Conservation (phyloP, 768 basidiomycete species). For the Trametes sanguinea region DNA sequence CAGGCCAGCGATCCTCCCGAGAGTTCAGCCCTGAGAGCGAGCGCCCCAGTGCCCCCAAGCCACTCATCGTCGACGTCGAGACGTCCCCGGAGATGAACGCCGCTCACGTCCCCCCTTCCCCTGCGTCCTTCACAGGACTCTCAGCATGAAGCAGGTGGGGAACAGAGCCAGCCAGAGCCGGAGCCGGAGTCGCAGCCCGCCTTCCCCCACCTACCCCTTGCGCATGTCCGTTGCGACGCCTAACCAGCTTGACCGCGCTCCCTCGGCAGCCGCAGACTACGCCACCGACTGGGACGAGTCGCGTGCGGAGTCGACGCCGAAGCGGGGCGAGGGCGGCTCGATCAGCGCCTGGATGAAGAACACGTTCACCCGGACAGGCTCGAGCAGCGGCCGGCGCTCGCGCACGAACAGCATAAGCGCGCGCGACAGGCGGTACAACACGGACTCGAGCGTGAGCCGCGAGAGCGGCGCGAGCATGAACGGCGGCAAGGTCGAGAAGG, state of each 20-base stretch:
- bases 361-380: slow-evolving; percentile 64
- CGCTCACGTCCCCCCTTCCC: slow-evolving; percentile 48
- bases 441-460: slow-evolving; percentile 71
- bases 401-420: slow-evolving; percentile 75
- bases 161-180: slow-evolving; percentile 35
- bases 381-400: slow-evolving; percentile 71
- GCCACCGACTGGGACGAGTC: slow-evolving; percentile 34
- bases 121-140: slow-evolving; percentile 49
- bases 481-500: slow-evolving; percentile 61
- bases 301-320: slow-evolving; percentile 42
- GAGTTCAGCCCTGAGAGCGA: slow-evolving; percentile 45
- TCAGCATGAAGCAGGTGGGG: slow-evolving; percentile 41
- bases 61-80: slow-evolving; percentile 64
- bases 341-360: slow-evolving; percentile 67
- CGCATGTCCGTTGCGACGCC: slow-evolving; percentile 65
- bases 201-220: slow-evolving; percentile 54
- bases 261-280: slow-evolving; percentile 35
- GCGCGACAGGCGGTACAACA: slow-evolving; percentile 66
- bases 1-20: slow-evolving; percentile 45
- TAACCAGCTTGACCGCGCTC: slow-evolving; percentile 61
- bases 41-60: slow-evolving; percentile 57
- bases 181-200: slow-evolving; percentile 45
- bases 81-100: slow-evolving; percentile 53
- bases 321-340: slow-evolving; percentile 55
- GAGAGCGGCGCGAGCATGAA: slow-evolving; percentile 76